Evolutionary conservation across 2,329 filamentous ascomycete genomes (phyloP).

Genomic region (Phyllosticta citrichinensis): DNA sequence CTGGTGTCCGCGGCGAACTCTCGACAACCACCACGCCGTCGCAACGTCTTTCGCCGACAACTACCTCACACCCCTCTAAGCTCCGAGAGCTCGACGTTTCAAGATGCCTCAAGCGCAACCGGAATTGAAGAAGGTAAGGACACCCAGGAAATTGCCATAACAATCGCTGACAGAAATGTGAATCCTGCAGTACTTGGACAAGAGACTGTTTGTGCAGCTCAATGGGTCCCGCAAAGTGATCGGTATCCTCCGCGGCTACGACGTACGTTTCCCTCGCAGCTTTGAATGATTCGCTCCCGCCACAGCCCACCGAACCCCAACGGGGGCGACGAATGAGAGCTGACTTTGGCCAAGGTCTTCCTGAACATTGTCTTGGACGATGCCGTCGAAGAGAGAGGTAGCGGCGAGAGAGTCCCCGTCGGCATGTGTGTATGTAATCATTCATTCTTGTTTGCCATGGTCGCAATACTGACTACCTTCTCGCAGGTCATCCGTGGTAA

Average conservation of each 20-base stretch:
- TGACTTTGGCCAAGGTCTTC: conserved; percentile 59
- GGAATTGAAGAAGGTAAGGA: conserved; percentile 86
- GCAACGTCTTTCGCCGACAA: background rate
- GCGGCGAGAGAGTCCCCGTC: conserved; percentile 78
- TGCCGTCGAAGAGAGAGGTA: conserved; percentile 86
- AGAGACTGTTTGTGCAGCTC: conserved; percentile 92
- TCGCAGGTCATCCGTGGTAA: conserved; percentile 88
- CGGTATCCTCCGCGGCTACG: conserved; percentile 87
- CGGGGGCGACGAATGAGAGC: background rate
- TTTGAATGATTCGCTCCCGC: background rate
- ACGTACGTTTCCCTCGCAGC: conserved; percentile 50
- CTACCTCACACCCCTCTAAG: background rate
- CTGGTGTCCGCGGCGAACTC: background rate
- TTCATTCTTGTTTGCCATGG: conserved; percentile 13
- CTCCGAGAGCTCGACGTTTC: conserved; percentile 14
- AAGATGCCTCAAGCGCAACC: conserved; percentile 98
- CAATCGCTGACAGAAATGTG: background rate
- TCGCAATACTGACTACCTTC: background rate
- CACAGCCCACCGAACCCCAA: background rate
- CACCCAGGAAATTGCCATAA: background rate
- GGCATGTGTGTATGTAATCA: conserved; percentile 72
- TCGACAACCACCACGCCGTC: background rate
- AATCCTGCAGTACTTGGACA: conserved; percentile 79
- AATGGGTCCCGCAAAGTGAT: conserved; percentile 98
- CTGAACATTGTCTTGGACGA: conserved; percentile 97